A percentile compares a stretch with the other conserved stretches of the same genome.
Evolutionary conservation across 1,284 basidiomycete genomes (phyloP).

Genomic region (Xerocomus tenax): DNA sequence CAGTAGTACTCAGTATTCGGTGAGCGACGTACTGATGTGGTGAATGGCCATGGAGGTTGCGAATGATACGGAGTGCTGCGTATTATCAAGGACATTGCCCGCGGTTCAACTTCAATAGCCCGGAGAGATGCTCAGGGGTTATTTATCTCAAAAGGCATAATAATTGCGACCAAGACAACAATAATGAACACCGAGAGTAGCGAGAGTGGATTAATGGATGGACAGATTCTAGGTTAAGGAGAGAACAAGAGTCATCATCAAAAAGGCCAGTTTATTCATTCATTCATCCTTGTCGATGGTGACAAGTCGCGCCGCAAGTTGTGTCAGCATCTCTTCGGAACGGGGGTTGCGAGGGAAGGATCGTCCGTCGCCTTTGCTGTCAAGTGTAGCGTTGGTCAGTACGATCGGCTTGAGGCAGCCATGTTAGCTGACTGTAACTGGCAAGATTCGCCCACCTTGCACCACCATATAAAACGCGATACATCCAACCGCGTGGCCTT

Average conservation of each 20-base stretch:
- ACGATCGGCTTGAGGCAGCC: neutral
- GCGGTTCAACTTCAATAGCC: neutral
- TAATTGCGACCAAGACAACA: constrained; percentile 1
- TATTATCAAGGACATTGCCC: neutral
- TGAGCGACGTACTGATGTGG: constrained; percentile 17
- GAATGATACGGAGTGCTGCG: neutral
- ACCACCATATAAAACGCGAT: constrained; percentile 52
- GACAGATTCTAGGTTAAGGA: constrained; percentile 5
- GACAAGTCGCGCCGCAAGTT: constrained; percentile 52
- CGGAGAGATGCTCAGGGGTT: neutral
- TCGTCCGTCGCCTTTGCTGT: constrained; percentile 58
- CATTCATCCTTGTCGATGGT: constrained; percentile 43
- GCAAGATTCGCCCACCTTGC: constrained; percentile 41
- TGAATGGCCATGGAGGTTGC: constrained; percentile 18
- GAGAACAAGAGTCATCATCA: neutral
- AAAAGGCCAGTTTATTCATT: constrained; percentile 16
- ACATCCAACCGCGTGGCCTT: constrained; percentile 42
- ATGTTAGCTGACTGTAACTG: neutral
- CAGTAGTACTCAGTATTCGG: neutral
- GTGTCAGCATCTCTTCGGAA: constrained; percentile 53
- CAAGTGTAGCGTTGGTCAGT: constrained; percentile 5
- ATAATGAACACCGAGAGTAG: constrained; percentile 2
- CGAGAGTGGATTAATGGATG: constrained; percentile 7
- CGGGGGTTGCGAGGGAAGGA: constrained; percentile 57
- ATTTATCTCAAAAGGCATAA: neutral